phyloP scores from a whole-genome alignment of 148 eudicot species.

The Silene conica region DNA sequence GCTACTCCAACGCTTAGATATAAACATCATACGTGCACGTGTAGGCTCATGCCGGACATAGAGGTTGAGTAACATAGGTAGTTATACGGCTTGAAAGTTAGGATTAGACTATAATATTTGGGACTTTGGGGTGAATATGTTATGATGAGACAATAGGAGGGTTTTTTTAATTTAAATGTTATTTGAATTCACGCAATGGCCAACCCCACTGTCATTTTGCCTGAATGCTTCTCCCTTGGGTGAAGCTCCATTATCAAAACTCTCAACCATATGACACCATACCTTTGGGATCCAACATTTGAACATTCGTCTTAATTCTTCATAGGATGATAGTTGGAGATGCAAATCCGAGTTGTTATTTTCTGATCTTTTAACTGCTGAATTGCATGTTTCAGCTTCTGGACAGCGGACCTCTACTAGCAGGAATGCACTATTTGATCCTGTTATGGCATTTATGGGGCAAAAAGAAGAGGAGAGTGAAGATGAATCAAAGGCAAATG shows the following conservation, averaged over 20 bases:
- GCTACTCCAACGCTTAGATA: background rate
- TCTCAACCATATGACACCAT: background rate
- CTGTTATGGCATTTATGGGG: slow-evolving; percentile 68
- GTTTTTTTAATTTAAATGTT: background rate
- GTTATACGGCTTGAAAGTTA: background rate
- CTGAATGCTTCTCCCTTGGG: background rate
- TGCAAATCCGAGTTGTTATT: background rate
- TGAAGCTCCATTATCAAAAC: background rate
- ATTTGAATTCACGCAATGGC: background rate
- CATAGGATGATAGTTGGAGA: background rate
- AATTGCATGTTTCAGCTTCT: slow-evolving; percentile 36
- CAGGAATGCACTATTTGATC: slow-evolving; percentile 51
- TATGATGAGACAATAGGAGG: background rate
- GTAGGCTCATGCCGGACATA: background rate
- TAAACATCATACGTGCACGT: background rate
- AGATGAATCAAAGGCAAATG: slow-evolving; percentile 25
- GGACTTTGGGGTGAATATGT: background rate
- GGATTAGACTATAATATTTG: background rate
- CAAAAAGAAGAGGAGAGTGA: slow-evolving; percentile 48
- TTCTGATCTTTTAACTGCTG: slow-evolving; percentile 10
- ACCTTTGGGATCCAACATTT: background rate
- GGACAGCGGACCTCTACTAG: slow-evolving; percentile 61
- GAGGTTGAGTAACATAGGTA: background rate
- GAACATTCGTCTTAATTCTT: background rate
- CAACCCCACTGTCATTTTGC: background rate